Evolutionary conservation across 2,329 filamentous ascomycete genomes (phyloP).

Genomic region (Hypomyces rosellus): DNA sequence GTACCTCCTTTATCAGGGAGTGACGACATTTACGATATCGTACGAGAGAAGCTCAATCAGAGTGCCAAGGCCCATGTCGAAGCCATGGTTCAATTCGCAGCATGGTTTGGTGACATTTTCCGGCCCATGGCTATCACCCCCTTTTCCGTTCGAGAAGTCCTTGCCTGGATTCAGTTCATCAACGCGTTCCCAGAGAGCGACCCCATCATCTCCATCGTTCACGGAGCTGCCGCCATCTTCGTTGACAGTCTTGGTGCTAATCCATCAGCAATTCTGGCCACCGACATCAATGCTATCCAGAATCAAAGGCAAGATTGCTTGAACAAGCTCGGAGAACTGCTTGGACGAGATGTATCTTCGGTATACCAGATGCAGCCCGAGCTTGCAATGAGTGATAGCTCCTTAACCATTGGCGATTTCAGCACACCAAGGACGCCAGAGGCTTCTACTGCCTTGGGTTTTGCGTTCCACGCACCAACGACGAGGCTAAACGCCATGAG

Average conservation of each 20-base stretch:
- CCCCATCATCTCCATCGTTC: slow-evolving; percentile 48
- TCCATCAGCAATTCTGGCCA: slow-evolving; percentile 77
- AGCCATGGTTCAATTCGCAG: slow-evolving; percentile 76
- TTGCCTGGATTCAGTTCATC: slow-evolving; percentile 91
- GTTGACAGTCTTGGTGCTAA: slow-evolving; percentile 94
- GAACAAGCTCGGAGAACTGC: slow-evolving; percentile 60
- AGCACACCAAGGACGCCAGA: slow-evolving; percentile 49
- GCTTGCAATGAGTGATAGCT: slow-evolving; percentile 45
- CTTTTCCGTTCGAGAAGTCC: slow-evolving; percentile 85
- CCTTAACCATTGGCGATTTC: slow-evolving; percentile 68
- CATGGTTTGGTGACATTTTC: slow-evolving; percentile 86
- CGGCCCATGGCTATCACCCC: slow-evolving; percentile 66
- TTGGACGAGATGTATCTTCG: slow-evolving; percentile 53
- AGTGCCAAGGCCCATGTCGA: slow-evolving; percentile 52
- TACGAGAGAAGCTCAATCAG: slow-evolving; percentile 63
- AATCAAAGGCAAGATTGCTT: slow-evolving; percentile 69
- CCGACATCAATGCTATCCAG: slow-evolving; percentile 61
- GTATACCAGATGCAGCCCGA: slow-evolving; percentile 60
- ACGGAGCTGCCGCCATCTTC: slow-evolving; percentile 92
- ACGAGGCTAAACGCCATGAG: slow-evolving; percentile 87
- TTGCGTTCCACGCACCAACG: slow-evolving; percentile 79
- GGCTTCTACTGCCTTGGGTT: slow-evolving; percentile 26
- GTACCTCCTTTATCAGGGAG: slow-evolving; percentile 80
- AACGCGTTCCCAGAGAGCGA: slow-evolving; percentile 56
- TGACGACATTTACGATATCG: slow-evolving; percentile 82